Conservation (phyloP, 192 early-diverging fungal genomes). For the Coemansia sp. region DNA sequence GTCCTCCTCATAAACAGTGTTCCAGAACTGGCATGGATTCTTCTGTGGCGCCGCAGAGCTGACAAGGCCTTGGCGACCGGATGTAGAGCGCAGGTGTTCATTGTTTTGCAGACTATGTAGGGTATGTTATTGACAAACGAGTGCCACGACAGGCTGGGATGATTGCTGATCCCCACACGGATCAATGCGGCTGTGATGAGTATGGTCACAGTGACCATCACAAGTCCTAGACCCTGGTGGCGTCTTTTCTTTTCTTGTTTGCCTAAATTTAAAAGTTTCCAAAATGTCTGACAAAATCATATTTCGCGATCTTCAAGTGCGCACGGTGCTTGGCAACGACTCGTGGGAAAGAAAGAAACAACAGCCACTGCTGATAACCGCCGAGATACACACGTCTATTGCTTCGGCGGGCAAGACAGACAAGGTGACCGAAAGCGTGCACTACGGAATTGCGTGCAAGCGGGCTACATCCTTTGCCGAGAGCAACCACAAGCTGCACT, state of each 20-base stretch:
- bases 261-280: too few relatives aligned
- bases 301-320: conserved; percentile 75
- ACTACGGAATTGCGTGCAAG: conserved; percentile 80
- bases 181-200: too few relatives aligned
- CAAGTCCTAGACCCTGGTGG: too few relatives aligned
- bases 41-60: neutral
- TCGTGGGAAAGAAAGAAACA: conserved; percentile 86
- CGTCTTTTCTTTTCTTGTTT: too few relatives aligned
- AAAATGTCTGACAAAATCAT: conserved; percentile 59
- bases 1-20: neutral
- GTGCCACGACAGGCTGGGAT: too few relatives aligned
- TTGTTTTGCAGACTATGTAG: too few relatives aligned
- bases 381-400: conserved; percentile 72
- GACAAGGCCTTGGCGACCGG: neutral
- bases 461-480: conserved; percentile 74
- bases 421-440: conserved; percentile 74
- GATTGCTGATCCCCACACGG: too few relatives aligned
- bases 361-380: conserved; percentile 82
- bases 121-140: too few relatives aligned
- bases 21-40: neutral
- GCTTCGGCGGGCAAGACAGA: conserved; percentile 74
- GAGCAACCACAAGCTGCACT: conserved; percentile 61
- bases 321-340: conserved; percentile 85
- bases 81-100: neutral
- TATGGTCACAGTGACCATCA: too few relatives aligned